Conservation (phyloP, 805 yeast genomes). For the Kluyveromyces dobzhanskii region DNA sequence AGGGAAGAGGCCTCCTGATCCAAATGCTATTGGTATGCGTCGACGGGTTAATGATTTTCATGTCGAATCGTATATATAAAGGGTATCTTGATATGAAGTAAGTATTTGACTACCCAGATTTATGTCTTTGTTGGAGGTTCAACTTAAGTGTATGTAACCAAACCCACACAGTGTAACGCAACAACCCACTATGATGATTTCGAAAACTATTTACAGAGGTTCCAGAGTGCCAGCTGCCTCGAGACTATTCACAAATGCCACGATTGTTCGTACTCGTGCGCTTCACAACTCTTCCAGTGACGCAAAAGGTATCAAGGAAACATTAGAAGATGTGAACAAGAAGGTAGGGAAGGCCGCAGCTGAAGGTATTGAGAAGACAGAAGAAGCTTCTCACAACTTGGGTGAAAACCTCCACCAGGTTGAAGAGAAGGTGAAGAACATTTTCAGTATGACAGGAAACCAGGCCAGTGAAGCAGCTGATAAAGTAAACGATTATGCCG, state of each 20-base stretch:
- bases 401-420: conserved; percentile 4
- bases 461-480: conserved; percentile 7
- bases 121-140: no score
- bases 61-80: no score
- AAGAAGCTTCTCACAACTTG: conserved; percentile 13
- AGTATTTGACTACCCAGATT: no score
- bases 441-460: conserved; percentile 6
- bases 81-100: no score
- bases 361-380: conserved; percentile 20
- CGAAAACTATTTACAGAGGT: conserved; percentile 1
- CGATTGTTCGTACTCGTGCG: conserved; percentile 1
- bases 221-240: conserved; percentile 4
- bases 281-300: conserved; percentile 5
- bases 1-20: no score
- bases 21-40: no score
- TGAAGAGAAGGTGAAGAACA: conserved; percentile 10
- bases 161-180: no score
- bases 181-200: conserved; percentile 1
- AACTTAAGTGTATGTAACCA: no score
- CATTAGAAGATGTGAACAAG: conserved; percentile 16
- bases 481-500: conserved; percentile 4
- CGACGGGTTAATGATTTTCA: no score
- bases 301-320: conserved; percentile 13
- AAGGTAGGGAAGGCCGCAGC: conserved; percentile 20
- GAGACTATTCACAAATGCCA: conserved; percentile 2